These are phyloP conservation scores for Botryotinia convoluta DNA, from an alignment of 2,329 filamentous ascomycete species.

Conservation along the genomic window DNA sequence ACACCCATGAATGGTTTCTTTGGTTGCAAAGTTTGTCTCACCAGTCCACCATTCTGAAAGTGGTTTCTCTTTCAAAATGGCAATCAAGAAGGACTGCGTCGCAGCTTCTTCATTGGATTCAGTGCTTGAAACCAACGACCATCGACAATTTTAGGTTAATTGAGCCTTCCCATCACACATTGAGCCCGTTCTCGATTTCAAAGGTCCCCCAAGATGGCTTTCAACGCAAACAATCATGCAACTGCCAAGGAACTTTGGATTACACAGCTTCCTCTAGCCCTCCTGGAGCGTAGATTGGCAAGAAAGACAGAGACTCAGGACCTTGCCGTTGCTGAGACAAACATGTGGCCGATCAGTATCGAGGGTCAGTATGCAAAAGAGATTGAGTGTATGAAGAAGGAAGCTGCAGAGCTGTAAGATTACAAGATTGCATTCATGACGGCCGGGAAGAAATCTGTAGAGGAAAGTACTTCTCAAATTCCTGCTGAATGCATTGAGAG, in stretches of 20 bases:
- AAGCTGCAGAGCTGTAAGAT: conserved; percentile 1
- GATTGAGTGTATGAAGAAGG: conserved; percentile 19
- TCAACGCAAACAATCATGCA: conserved; percentile 20
- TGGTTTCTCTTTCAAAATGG: conserved; percentile 28
- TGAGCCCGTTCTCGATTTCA: conserved; percentile 23
- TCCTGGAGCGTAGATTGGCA: conserved; percentile 47
- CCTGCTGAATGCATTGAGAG: neutral
- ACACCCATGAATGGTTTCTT: conserved; percentile 64
- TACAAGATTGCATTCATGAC: neutral
- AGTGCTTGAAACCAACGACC: conserved; percentile 44
- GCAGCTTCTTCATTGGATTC: neutral
- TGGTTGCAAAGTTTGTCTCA: conserved; percentile 68
- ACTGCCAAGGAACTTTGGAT: neutral
- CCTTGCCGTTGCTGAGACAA: conserved; percentile 60
- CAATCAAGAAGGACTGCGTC: neutral
- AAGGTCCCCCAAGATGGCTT: conserved; percentile 15
- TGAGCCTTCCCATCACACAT: conserved; percentile 42
- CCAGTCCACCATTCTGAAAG: conserved; percentile 57
- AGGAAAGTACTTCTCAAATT: neutral
- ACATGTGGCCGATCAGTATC: conserved; percentile 45
- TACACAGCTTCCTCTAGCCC: conserved; percentile 44
- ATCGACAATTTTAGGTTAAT: conserved; percentile 56
- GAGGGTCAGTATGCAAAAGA: conserved; percentile 5
- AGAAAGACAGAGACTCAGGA: conserved; percentile 58
- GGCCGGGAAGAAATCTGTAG: neutral